Conservation (phyloP, 257 asterid genomes). For the Jaltomata sinuosa region DNA sequence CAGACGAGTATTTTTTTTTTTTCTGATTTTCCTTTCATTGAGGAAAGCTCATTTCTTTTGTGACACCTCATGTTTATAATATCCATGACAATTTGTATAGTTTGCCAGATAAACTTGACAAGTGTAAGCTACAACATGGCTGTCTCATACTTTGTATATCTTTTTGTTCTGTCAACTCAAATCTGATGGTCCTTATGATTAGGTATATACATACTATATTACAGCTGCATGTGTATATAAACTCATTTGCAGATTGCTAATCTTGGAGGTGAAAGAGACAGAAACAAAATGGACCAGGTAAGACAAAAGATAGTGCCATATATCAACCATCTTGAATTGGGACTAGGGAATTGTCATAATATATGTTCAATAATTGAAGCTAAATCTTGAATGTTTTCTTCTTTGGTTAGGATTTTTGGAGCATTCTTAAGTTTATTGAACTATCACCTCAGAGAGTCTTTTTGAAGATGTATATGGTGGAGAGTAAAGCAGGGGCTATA, state of each 20-base stretch:
- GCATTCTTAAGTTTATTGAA: conserved; percentile 16
- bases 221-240: not conserved
- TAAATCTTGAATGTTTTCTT: not conserved
- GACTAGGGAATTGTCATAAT: not conserved
- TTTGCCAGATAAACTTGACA: not conserved
- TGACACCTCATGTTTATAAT: not conserved
- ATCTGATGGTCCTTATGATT: not conserved
- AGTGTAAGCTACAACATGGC: not conserved
- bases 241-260: not conserved
- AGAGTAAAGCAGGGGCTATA: conserved; percentile 92
- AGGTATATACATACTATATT: not conserved
- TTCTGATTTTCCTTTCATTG: not conserved
- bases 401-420: conserved; percentile 24
- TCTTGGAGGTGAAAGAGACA: not conserved
- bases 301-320: not conserved
- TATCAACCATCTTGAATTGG: not conserved
- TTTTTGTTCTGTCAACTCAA: too few relatives aligned
- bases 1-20: not conserved
- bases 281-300: not conserved
- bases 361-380: not conserved
- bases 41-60: not conserved
- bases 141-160: too few relatives aligned
- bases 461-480: conserved; percentile 70
- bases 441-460: conserved; percentile 8
- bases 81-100: not conserved